These are phyloP conservation scores for Candolleomyces aberdarensis DNA, from an alignment of 768 basidiomycete species.

Conservation along the genomic window DNA sequence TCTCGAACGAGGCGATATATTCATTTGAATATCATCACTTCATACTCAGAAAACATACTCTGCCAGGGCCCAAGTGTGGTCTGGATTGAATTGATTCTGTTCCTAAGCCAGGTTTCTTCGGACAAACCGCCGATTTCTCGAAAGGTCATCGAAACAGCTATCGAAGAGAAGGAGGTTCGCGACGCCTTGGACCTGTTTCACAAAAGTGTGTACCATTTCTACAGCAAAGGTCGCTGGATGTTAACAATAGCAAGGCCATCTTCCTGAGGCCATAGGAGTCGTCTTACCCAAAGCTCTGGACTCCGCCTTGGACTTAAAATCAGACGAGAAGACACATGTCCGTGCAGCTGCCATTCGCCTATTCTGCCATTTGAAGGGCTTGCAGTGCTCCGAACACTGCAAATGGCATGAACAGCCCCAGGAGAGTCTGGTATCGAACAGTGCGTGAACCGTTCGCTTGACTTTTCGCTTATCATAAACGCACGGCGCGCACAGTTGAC, in stretches of 20 bases:
- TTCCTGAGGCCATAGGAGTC: background rate
- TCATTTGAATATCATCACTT: too few species aligned
- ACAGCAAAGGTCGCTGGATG: too few species aligned
- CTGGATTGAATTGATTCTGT: background rate
- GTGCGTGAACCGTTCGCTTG: background rate
- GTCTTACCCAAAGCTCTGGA: background rate
- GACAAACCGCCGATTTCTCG: too few species aligned
- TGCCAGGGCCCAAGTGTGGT: background rate
- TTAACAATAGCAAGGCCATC: too few species aligned
- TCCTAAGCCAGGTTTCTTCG: background rate
- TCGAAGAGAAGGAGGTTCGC: too few species aligned
- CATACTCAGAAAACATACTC: background rate
- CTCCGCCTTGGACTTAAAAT: background rate
- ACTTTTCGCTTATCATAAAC: too few species aligned
- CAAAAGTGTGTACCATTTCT: too few species aligned
- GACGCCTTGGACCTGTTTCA: too few species aligned
- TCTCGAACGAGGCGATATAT: too few species aligned
- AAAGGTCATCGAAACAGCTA: background rate
- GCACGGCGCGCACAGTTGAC: background rate
- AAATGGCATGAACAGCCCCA: background rate
- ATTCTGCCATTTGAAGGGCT: background rate
- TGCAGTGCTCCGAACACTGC: too few species aligned
- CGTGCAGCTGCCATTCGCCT: background rate
- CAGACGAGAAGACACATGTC: background rate
- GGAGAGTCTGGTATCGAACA: background rate